Percentiles rank a stretch among this genome's conserved stretches.
phyloP scores from a whole-genome alignment of 306 rosid species.

The Acmispon strigosus region DNA sequence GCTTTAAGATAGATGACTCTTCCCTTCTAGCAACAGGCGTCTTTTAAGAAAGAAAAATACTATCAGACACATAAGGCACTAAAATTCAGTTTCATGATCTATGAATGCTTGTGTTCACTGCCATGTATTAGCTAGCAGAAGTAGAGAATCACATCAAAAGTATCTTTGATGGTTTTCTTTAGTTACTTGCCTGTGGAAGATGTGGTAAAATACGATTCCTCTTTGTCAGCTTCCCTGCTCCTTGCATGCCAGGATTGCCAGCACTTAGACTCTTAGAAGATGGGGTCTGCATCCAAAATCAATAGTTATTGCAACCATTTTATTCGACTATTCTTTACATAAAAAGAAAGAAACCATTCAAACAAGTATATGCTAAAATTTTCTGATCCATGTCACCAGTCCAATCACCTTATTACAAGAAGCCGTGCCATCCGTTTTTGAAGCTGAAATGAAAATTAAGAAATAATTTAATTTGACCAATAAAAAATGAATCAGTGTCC shows the following conservation, averaged over 20 bases:
- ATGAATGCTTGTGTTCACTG: not conserved
- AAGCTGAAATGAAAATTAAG: slow-evolving; percentile 37
- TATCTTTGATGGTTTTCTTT: not conserved
- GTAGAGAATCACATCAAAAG: not conserved
- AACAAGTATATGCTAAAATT: not conserved
- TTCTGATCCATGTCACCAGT: not conserved
- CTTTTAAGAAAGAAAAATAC: slow-evolving; percentile 11
- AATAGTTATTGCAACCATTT: not conserved
- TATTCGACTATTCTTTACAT: not conserved
- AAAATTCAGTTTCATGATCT: not conserved
- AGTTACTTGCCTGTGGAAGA: slow-evolving; percentile 37
- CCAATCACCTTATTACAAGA: slow-evolving; percentile 49
- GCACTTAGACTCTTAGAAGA: slow-evolving; percentile 39
- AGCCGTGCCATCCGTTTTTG: slow-evolving; percentile 24
- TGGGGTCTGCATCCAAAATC: slow-evolving; percentile 36
- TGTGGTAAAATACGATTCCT: slow-evolving; percentile 33
- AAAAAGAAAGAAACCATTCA: slow-evolving; percentile 1
- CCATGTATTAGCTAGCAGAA: not conserved
- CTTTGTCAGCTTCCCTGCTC: slow-evolving; percentile 36
- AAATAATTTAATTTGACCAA: not conserved
- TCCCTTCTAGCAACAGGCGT: slow-evolving; percentile 33
- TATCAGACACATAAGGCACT: not conserved
- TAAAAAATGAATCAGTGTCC: not conserved
- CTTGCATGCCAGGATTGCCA: slow-evolving; percentile 33
- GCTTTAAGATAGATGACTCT: slow-evolving; percentile 37